phyloP scores from a whole-genome alignment of 805 yeast species.

The Candida hispaniensis region DNA sequence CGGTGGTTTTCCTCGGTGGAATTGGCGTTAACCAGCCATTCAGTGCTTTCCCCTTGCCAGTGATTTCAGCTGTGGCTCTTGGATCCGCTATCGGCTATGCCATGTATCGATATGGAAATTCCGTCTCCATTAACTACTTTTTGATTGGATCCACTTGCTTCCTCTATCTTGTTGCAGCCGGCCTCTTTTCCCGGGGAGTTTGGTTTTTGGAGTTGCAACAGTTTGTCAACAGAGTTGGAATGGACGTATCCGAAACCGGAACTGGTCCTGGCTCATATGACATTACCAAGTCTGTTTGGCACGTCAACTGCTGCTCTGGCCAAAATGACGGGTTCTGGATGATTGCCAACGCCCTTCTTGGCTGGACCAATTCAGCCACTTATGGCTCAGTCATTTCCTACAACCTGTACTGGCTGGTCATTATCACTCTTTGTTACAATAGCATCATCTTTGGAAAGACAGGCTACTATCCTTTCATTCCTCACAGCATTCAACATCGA shows the following conservation, averaged over 20 bases:
- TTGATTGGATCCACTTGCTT: slow-evolving; percentile 79
- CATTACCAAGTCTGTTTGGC: slow-evolving; percentile 74
- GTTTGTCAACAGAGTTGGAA: slow-evolving; percentile 64
- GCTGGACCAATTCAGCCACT: slow-evolving; percentile 97
- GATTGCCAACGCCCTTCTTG: slow-evolving; percentile 84
- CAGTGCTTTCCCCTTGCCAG: slow-evolving; percentile 85
- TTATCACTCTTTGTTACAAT: slow-evolving; percentile 44
- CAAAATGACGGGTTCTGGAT: slow-evolving; percentile 92
- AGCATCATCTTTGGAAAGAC: slow-evolving; percentile 75
- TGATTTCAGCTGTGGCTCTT: slow-evolving; percentile 69
- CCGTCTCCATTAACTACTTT: slow-evolving; percentile 72
- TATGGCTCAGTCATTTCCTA: slow-evolving; percentile 84
- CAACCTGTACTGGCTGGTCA: slow-evolving; percentile 74
- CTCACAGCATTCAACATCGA: slow-evolving; percentile 16
- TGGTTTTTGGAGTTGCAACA: slow-evolving; percentile 74
- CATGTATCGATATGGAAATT: slow-evolving; percentile 73
- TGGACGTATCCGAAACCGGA: slow-evolving; percentile 90
- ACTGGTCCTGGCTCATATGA: slow-evolving; percentile 93
- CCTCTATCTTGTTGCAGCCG: slow-evolving; percentile 82
- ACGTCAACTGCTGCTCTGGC: slow-evolving; percentile 95
- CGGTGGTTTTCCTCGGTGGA: slow-evolving; percentile 93
- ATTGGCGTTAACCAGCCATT: slow-evolving; percentile 66
- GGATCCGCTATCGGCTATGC: slow-evolving; percentile 65
- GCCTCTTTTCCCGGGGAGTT: slow-evolving; percentile 84
- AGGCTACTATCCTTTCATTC: slow-evolving; percentile 32